A percentile compares a stretch with the other conserved stretches of the same genome.
phyloP scores from a whole-genome alignment of 768 basidiomycete genomes.

The Podaxis pistillaris region DNA sequence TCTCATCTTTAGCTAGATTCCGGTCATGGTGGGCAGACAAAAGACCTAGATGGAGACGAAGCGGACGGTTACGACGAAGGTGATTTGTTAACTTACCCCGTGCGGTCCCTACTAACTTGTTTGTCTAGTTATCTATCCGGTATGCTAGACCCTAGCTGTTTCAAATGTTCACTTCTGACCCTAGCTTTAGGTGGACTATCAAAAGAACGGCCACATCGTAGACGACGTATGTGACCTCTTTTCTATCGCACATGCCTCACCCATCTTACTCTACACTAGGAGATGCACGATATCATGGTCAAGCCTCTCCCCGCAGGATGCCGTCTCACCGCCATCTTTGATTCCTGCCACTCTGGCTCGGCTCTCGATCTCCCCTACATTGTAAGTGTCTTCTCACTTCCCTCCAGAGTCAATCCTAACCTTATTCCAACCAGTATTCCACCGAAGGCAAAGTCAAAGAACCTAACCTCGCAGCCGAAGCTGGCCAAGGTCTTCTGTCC shows the following conservation, averaged over 20 bases:
- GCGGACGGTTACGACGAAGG: constrained; percentile 84
- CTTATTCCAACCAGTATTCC: constrained; percentile 59
- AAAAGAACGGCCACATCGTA: constrained; percentile 72
- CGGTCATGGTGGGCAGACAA: constrained; percentile 91
- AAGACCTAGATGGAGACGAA: constrained; percentile 83
- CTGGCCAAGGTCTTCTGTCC: constrained; percentile 81
- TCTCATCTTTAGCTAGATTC: constrained; percentile 52
- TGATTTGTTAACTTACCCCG: constrained; percentile 20
- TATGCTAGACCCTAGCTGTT: constrained; percentile 23
- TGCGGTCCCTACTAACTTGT: background rate
- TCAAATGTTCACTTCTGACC: background rate
- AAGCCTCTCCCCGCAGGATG: constrained; percentile 80
- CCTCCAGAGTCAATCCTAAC: background rate
- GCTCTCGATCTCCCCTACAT: constrained; percentile 76
- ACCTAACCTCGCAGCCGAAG: constrained; percentile 84
- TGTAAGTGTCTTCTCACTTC: constrained; percentile 32
- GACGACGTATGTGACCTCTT: constrained; percentile 68
- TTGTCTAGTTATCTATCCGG: constrained; percentile 77
- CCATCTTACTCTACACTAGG: constrained; percentile 29
- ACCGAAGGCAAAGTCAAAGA: constrained; percentile 96
- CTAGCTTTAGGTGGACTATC: constrained; percentile 39
- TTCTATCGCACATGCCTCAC: too few relatives aligned
- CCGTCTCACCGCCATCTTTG: constrained; percentile 81
- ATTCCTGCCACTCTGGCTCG: constrained; percentile 89
- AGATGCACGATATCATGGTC: constrained; percentile 81